Percentiles rank a stretch among this genome's conserved stretches.
These are phyloP conservation scores for Xanthoconium separans DNA, from an alignment of 1,284 basidiomycete species.

Conservation along the genomic window DNA sequence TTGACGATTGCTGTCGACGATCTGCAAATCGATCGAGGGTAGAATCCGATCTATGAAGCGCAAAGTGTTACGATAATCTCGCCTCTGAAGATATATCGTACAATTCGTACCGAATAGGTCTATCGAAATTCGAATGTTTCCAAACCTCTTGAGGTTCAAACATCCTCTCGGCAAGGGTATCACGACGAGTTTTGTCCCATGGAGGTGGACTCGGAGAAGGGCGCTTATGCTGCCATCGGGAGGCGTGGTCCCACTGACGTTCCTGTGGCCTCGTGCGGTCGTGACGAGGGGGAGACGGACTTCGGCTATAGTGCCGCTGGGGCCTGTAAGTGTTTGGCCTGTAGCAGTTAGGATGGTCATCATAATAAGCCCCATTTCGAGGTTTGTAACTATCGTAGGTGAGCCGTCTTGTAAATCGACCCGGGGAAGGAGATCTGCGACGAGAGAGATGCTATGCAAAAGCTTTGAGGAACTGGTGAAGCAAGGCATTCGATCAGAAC, in stretches of 20 bases:
- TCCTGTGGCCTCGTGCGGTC: slow-evolving; percentile 35
- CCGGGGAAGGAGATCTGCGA: slow-evolving; percentile 48
- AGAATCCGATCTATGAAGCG: slow-evolving; percentile 25
- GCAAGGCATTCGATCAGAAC: slow-evolving; percentile 25
- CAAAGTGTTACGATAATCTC: slow-evolving; percentile 19
- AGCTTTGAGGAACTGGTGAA: slow-evolving; percentile 25
- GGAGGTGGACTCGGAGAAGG: slow-evolving; percentile 36
- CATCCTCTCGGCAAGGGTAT: slow-evolving; percentile 51
- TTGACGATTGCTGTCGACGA: slow-evolving; percentile 31
- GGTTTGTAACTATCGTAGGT: slow-evolving; percentile 52
- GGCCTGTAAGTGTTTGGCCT: slow-evolving; percentile 37
- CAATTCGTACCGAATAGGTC: slow-evolving; percentile 30
- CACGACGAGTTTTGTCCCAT: slow-evolving; percentile 37
- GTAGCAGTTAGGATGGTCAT: slow-evolving; percentile 43
- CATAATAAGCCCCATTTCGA: slow-evolving; percentile 41
- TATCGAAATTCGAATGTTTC: slow-evolving; percentile 55
- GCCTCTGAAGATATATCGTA: slow-evolving; percentile 23
- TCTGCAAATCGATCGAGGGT: slow-evolving; percentile 29
- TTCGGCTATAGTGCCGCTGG: slow-evolving; percentile 42
- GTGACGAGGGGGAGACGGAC: slow-evolving; percentile 54
- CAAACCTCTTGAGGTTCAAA: slow-evolving; percentile 71
- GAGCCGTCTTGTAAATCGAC: slow-evolving; percentile 39
- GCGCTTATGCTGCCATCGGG: slow-evolving; percentile 32
- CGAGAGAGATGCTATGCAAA: slow-evolving; percentile 41
- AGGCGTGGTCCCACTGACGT: slow-evolving; percentile 34